These are phyloP conservation scores for Solanum sitiens DNA, from an alignment of 257 asterid species.

Conservation along the genomic window DNA sequence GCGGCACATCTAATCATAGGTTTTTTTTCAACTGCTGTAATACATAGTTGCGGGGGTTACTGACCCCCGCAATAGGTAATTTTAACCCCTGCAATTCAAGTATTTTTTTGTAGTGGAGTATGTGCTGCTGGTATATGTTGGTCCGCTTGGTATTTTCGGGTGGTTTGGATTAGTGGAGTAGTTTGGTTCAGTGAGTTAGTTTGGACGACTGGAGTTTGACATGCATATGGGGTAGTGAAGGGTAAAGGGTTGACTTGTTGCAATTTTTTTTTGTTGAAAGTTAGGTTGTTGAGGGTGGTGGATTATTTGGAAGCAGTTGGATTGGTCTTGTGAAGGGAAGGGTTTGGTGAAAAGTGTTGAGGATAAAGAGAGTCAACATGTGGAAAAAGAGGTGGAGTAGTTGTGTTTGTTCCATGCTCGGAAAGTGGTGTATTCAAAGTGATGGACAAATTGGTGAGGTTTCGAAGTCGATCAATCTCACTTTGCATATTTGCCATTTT, in stretches of 20 bases:
- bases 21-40: too few relatives aligned
- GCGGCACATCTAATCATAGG: too few relatives aligned
- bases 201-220: too few relatives aligned
- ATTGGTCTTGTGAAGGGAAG: neutral
- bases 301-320: too few relatives aligned
- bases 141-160: neutral
- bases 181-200: neutral
- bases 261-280: rapidly evolving
- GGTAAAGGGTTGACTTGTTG: neutral
- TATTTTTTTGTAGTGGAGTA: neutral
- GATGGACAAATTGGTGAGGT: neutral
- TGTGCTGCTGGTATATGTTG: neutral
- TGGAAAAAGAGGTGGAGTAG: neutral
- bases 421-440: neutral
- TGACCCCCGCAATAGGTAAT: too few relatives aligned
- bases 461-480: neutral
- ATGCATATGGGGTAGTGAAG: neutral
- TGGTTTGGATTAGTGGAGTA: too few relatives aligned
- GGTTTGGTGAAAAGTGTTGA: too few relatives aligned
- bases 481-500: neutral
- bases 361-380: neutral
- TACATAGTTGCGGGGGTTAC: too few relatives aligned
- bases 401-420: neutral
- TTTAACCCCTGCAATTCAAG: too few relatives aligned
- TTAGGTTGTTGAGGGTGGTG: neutral